Evolutionary conservation across 2,329 filamentous ascomycete genomes (phyloP), one percentile per base, ranked within the genome.

Genomic region (Sphaerulina vaccinii): DNA sequence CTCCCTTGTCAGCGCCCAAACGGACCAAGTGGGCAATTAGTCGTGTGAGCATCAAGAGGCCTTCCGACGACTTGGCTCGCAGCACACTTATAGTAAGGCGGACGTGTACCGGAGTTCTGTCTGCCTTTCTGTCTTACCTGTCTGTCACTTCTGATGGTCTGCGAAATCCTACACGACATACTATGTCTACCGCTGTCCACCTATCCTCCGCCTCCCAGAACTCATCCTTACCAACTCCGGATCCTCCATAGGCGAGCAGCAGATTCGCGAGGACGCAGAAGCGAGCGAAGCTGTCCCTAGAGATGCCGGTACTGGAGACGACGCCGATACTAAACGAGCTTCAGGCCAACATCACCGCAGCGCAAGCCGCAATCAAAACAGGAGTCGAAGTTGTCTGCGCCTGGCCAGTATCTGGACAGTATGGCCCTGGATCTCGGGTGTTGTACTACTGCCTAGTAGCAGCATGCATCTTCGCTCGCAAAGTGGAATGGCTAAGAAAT

Each of bases 391-490:
- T 82, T 1, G 67, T 82, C 9, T 83, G 80, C 52, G 78, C 77
- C 2, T 83, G 77, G 74, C 80, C 79, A 1, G 71, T 82, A 1
- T 79, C 74, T 13, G 78, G 79, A 0, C 79, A 82, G 60, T 83
- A 83, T 60, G 80, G 80, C 0, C 70, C 76, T 3, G 80, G 80
- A 0, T 77, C 77, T 1, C 70, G 80, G 56, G 65, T 79, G 32
- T 62, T 82, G 74, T 81, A 86, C 65, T 87, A 87, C 63, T 74
- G 80, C 37, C 76, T 87, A 1, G 78, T 87, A 43, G 75, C 79
- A 42, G 76, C 82, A 2, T 87, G 83, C 60, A 75, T 86, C 3
- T 67, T 86, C 41, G 82, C 80, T n/a, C 75, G 82, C 42, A 83
- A 81, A 58, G 69, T 71, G 22, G 78, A 81, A 66, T 86, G 82